phyloP scores from a whole-genome alignment of 2,329 filamentous ascomycete genomes.

The Colletotrichum eleusines region DNA sequence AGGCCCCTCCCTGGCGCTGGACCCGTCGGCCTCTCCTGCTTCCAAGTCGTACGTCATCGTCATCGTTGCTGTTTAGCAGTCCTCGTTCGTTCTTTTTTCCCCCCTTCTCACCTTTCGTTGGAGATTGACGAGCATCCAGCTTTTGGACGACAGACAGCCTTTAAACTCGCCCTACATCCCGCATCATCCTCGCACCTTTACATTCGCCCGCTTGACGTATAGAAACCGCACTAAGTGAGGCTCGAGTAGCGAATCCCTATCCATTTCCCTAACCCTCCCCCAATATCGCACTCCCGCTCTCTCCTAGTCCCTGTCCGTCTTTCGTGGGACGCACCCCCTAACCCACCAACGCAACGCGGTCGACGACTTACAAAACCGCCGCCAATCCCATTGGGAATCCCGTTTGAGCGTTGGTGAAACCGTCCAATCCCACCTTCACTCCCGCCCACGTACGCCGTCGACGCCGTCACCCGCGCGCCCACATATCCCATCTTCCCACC shows the following conservation, averaged over 20 bases:
- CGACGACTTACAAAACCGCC: slow-evolving; percentile 22
- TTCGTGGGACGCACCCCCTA: slow-evolving; percentile 9
- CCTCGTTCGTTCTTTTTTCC: not conserved
- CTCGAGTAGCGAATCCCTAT: not conserved
- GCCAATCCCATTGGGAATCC: slow-evolving; percentile 24
- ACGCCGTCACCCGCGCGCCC: slow-evolving; percentile 29
- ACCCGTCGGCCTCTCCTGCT: not conserved
- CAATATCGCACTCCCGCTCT: too few species aligned
- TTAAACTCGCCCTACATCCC: slow-evolving; percentile 26
- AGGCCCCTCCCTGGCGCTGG: slow-evolving; percentile 28
- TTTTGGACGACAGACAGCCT: slow-evolving; percentile 32
- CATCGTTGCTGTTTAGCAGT: slow-evolving; percentile 12
- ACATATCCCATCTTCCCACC: slow-evolving; percentile 5
- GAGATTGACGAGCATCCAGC: slow-evolving; percentile 33
- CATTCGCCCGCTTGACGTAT: slow-evolving; percentile 3
- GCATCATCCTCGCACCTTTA: not conserved
- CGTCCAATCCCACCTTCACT: slow-evolving; percentile 28
- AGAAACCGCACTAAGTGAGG: not conserved
- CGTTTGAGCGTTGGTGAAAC: slow-evolving; percentile 28
- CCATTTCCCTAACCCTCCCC: not conserved
- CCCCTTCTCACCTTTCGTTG: slow-evolving; percentile 34
- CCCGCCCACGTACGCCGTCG: slow-evolving; percentile 21
- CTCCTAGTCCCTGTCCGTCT: not conserved
- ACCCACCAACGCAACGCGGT: slow-evolving; percentile 1
- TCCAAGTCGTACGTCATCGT: slow-evolving; percentile 11